These are phyloP conservation scores for Pulveroboletus sp. DNA, from an alignment of 768 basidiomycete genomes.

Conservation along the genomic window DNA sequence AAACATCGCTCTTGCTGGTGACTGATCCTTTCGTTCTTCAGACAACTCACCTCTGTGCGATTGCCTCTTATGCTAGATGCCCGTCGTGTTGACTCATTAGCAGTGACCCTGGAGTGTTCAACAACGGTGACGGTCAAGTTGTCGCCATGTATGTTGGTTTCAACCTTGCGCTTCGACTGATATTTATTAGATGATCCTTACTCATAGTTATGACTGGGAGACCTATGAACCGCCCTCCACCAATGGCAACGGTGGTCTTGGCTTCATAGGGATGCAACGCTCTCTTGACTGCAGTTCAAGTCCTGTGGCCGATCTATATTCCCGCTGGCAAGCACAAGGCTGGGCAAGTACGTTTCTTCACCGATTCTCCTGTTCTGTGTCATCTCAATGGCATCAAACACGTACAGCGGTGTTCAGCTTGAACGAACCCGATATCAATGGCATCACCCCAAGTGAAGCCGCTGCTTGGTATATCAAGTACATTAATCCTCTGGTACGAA, in stretches of 20 bases:
- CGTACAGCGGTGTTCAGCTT: constrained; percentile 30
- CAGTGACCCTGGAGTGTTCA: constrained; percentile 29
- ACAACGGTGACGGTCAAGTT: constrained; percentile 32
- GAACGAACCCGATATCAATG: constrained; percentile 35
- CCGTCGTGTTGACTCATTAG: neutral
- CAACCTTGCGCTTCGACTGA: neutral
- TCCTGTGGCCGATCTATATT: constrained; percentile 28
- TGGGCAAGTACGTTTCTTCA: constrained; percentile 29
- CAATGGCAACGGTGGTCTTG: constrained; percentile 34
- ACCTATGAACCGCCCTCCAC: constrained; percentile 32
- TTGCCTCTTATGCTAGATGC: neutral
- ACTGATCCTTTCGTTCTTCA: constrained; percentile 7
- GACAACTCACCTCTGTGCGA: constrained; percentile 30
- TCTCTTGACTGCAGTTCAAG: constrained; percentile 35
- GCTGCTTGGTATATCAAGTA: constrained; percentile 35
- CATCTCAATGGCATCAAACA: neutral
- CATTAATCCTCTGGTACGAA: constrained; percentile 32
- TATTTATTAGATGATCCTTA: neutral
- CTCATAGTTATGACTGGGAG: constrained; percentile 35
- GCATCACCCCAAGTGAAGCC: constrained; percentile 26
- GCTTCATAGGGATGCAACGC: constrained; percentile 38
- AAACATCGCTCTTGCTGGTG: neutral
- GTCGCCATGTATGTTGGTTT: constrained; percentile 28
- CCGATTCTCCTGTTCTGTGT: neutral
- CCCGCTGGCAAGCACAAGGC: constrained; percentile 29